These are phyloP conservation scores for Blastobotrys ciferrii DNA, from an alignment of 1,139 yeast genomes.

Conservation along the genomic window DNA sequence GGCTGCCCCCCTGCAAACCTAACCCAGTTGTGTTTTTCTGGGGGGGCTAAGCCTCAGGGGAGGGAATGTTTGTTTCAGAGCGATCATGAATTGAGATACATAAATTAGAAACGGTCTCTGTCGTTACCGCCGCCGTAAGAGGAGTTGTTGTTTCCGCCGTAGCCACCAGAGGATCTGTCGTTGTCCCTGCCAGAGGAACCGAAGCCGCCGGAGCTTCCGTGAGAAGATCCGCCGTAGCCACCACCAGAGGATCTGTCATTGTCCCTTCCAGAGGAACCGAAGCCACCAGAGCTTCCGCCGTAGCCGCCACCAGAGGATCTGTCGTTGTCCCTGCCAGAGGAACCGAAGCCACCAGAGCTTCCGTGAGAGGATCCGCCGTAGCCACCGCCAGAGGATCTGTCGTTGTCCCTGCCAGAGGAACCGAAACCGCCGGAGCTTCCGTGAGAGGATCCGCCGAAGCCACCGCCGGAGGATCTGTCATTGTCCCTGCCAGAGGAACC, in stretches of 20 bases:
- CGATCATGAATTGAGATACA: too few species aligned
- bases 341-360: constrained; percentile 25
- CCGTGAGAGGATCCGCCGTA: too few species aligned
- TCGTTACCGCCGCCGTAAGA: too few species aligned
- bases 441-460: too few species aligned
- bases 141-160: constrained; percentile 24
- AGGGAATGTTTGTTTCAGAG: too few species aligned
- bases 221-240: constrained; percentile 19
- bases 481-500: constrained; percentile 16
- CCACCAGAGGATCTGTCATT: constrained; percentile 18
- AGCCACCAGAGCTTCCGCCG: constrained; percentile 12
- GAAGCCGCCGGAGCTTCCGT: constrained; percentile 20
- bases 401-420: constrained; percentile 13
- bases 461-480: constrained; percentile 17
- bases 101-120: too few species aligned
- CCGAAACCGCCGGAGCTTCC: constrained; percentile 19
- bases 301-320: too few species aligned
- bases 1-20: too few species aligned
- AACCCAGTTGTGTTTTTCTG: too few species aligned
- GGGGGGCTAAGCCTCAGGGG: too few species aligned
- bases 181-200: constrained; percentile 23
- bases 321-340: constrained; percentile 19
- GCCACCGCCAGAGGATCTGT: constrained; percentile 18
- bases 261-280: constrained; percentile 12
- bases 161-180: constrained; percentile 24